Evolutionary conservation across 192 early-diverging fungal species (phyloP).

Genomic region (Entophlyctis helioformis): DNA sequence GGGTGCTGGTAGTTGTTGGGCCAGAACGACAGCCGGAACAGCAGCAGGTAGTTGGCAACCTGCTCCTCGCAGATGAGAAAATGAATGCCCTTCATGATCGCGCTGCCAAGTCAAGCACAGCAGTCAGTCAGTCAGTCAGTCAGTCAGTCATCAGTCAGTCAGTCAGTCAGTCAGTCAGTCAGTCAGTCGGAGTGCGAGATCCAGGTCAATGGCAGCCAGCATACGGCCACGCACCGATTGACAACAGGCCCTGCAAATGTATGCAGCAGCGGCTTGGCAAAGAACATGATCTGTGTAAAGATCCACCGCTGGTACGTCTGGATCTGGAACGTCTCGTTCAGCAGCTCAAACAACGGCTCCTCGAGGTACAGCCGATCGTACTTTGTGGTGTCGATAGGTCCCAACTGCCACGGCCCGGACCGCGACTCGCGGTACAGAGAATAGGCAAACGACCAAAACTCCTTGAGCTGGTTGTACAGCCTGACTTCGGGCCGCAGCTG

Average conservation of each 20-base stretch:
- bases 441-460: neutral
- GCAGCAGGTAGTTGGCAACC: slow-evolving; percentile 4
- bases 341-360: slow-evolving; percentile 12
- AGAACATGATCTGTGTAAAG: slow-evolving; percentile 15
- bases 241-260: neutral
- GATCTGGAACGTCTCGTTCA: slow-evolving; percentile 8
- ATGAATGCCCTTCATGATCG: slow-evolving; percentile 6
- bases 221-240: slow-evolving; percentile 5
- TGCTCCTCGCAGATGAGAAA: slow-evolving; percentile 8
- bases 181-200: too few species aligned
- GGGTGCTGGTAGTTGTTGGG: slow-evolving; percentile 4
- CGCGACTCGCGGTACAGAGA: slow-evolving; percentile 1
- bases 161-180: too few species aligned
- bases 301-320: slow-evolving; percentile 7
- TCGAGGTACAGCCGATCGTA: slow-evolving; percentile 14
- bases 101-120: too few species aligned
- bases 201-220: neutral
- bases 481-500: too few species aligned
- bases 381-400: slow-evolving; percentile 12
- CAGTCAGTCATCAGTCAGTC: too few species aligned
- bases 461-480: neutral
- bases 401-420: slow-evolving; percentile 10
- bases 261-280: slow-evolving; percentile 10
- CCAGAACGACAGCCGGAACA: slow-evolving; percentile 11
- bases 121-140: too few species aligned